Base-by-base conservation (phyloP, 371 early-diverging fungal species). In the Syncephalastrum contaminatum region DNA sequence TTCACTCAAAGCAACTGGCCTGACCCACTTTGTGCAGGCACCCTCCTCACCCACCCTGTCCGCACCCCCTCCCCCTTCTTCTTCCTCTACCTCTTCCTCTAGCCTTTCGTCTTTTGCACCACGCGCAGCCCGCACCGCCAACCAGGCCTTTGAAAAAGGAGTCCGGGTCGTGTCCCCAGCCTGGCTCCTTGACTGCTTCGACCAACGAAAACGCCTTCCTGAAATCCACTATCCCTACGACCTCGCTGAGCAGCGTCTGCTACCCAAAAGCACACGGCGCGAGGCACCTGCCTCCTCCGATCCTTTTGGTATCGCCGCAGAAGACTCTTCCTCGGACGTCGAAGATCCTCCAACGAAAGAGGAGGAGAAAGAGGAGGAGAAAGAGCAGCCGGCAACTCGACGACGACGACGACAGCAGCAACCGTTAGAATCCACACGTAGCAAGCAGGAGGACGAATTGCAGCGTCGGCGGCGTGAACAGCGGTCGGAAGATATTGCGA, bases 171-270 rank as follows among this genome's bases (percentile, higher is more conserved):
- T 61, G 14, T 51, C 50, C 4, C 56, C 61, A 4, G 18, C 42
- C 16, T 61, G 61, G 61, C 43, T 61, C 14, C 15, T 43, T 4
- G 49, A 49, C 4, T 61, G 61, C 30, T 61, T 50, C 47, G 56
- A 61, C 16, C 39, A 22, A 39, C 45, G 46, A 25, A 40, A 51
- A 43, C 30, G 51, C 8, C 43, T 54, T 13, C 43, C 44, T 24
- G 61, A 61, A 40, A 10, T 36, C n/a, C 51, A 45, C 56, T 61
- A 49, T 21, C 61, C 61, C n/a, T 61, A 36, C 43, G 56, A 61
- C 48, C 16, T 4, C 16, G 48, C 21, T 27, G 15, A 24, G 6
- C 48, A 44, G 45, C 16, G 21, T 44, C 45, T 30, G 10, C 5
- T 30, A 8, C 36, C 36, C 12, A 30, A 30, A 10, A 30, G 8